A percentile compares a stretch with the other conserved stretches of the same genome.
Evolutionary conservation across 73 alveolate species (phyloP).

Genomic region (Uronychia binucleata): DNA sequence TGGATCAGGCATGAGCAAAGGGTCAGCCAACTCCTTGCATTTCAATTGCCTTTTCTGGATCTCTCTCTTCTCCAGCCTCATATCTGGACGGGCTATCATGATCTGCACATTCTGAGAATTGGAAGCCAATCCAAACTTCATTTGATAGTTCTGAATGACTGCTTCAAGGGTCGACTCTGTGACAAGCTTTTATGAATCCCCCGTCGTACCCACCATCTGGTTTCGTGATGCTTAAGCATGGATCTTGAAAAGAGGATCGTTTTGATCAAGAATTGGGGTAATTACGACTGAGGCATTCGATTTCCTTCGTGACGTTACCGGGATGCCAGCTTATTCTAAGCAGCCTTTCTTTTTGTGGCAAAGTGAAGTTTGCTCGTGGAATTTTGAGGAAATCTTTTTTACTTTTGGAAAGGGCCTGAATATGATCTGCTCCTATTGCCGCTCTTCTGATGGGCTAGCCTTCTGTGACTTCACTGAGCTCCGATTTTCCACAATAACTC

Average conservation of each 20-base stretch:
- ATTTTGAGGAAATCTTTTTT: too few species aligned
- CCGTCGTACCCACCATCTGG: background rate
- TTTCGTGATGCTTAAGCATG: background rate
- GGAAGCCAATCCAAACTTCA: background rate
- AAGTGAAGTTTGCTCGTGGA: background rate
- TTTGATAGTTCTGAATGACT: background rate
- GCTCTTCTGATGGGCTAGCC: background rate
- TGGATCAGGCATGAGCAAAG: background rate
- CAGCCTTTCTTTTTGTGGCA: background rate
- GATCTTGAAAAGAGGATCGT: background rate
- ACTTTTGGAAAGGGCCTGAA: background rate
- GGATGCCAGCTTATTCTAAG: background rate
- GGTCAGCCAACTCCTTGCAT: background rate
- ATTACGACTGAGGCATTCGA: background rate
- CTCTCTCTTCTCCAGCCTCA: background rate
- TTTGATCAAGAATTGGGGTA: background rate
- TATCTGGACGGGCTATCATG: background rate
- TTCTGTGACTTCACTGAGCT: background rate
- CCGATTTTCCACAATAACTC: background rate
- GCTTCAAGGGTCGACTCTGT: background rate
- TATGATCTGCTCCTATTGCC: too few species aligned
- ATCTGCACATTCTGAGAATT: background rate
- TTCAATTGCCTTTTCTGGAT: background rate
- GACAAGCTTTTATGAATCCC: background rate
- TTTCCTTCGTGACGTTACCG: background rate